Conservation (phyloP, 2,329 filamentous ascomycete genomes). For the Xylaria sp. region DNA sequence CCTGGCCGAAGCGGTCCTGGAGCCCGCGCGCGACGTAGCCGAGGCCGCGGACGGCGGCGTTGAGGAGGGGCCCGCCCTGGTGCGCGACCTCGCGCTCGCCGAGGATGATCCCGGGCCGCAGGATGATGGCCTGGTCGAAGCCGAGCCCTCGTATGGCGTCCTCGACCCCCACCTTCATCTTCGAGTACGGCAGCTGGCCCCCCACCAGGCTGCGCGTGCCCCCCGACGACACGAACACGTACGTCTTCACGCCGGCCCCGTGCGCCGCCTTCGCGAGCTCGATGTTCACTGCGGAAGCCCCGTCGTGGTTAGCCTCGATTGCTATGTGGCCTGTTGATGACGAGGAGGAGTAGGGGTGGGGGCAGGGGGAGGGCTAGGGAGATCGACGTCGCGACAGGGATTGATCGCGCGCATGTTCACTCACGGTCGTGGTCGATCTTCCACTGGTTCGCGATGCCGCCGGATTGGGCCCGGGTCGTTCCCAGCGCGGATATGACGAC, state of each 20-base stretch:
- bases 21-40: constrained; percentile 56
- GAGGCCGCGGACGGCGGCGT: constrained; percentile 57
- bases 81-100: constrained; percentile 68
- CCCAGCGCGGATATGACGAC: constrained; percentile 79
- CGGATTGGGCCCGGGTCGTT: constrained; percentile 76
- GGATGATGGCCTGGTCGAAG: constrained; percentile 78
- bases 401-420: constrained; percentile 1
- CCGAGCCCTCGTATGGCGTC: constrained; percentile 70
- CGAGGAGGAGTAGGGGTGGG: neutral
- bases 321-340: neutral
- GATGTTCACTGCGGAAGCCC: constrained; percentile 61
- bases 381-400: neutral
- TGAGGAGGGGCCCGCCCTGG: constrained; percentile 58
- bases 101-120: constrained; percentile 74
- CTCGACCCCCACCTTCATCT: constrained; percentile 89
- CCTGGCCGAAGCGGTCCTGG: constrained; percentile 72
- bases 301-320: neutral
- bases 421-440: constrained; percentile 78
- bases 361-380: no score
- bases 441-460: constrained; percentile 77
- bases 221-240: constrained; percentile 72
- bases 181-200: constrained; percentile 53
- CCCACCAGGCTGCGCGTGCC: constrained; percentile 48
- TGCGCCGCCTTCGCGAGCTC: constrained; percentile 76
- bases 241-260: constrained; percentile 70